Conservation (phyloP, 1,139 yeast species). For the Magnusiomyces suaveolens region DNA sequence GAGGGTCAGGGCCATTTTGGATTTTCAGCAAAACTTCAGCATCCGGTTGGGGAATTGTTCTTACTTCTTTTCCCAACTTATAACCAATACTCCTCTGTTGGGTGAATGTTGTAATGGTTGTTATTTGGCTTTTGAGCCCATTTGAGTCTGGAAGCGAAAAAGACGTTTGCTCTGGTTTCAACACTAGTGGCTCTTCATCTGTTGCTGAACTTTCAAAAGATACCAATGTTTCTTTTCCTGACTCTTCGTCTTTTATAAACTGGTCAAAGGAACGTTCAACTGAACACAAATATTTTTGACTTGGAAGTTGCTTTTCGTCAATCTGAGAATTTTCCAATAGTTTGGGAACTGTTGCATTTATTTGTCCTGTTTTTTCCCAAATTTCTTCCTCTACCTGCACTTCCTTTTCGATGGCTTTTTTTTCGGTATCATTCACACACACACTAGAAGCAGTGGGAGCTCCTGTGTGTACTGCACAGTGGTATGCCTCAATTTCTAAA, state of each 20-base stretch:
- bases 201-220: slow-evolving; percentile 14
- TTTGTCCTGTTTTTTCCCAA: not conserved
- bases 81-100: slow-evolving; percentile 40
- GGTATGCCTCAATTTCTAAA: slow-evolving; percentile 51
- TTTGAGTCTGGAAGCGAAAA: slow-evolving; percentile 18
- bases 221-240: slow-evolving; percentile 17
- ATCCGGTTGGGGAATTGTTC: slow-evolving; percentile 41
- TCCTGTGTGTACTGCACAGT: slow-evolving; percentile 47
- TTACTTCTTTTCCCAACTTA: slow-evolving; percentile 57
- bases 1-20: not conserved
- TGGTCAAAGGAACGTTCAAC: slow-evolving; percentile 22
- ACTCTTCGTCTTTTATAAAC: slow-evolving; percentile 22
- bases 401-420: slow-evolving; percentile 1
- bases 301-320: slow-evolving; percentile 1
- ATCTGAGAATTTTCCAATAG: not conserved
- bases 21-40: slow-evolving; percentile 32
- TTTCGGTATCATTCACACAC: slow-evolving; percentile 15
- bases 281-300: slow-evolving; percentile 8
- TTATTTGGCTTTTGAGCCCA: slow-evolving; percentile 13
- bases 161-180: slow-evolving; percentile 15
- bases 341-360: not conserved
- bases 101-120: not conserved
- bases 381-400: not conserved
- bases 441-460: slow-evolving; percentile 32
- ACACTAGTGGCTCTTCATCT: slow-evolving; percentile 11